These are phyloP conservation scores for Arachnopeziza araneosa DNA, from an alignment of 2,329 filamentous ascomycete genomes.

Conservation along the genomic window DNA sequence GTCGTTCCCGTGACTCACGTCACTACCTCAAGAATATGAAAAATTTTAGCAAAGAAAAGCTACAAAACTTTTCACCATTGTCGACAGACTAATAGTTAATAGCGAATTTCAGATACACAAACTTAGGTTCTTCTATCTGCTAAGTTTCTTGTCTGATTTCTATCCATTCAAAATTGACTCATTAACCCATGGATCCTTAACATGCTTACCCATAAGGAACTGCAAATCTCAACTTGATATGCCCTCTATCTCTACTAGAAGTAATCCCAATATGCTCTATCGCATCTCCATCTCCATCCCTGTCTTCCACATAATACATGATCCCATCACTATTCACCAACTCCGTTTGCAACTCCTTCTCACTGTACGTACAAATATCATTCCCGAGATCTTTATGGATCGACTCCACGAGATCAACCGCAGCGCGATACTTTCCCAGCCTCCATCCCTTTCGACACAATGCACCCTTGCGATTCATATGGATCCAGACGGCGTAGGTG, in stretches of 20 bases:
- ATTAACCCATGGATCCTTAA: too few species aligned
- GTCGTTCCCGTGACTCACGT: too few species aligned
- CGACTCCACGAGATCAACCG: constrained; percentile 1
- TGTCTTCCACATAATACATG: constrained; percentile 1
- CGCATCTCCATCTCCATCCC: neutral
- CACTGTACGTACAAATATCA: constrained; percentile 2
- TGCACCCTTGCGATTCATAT: neutral
- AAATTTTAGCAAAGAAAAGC: too few species aligned
- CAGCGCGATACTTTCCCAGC: constrained; percentile 3
- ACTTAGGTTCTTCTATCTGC: too few species aligned
- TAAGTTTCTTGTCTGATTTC: too few species aligned
- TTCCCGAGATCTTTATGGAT: neutral
- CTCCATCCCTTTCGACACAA: neutral
- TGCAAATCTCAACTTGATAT: neutral
- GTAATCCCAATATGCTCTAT: neutral
- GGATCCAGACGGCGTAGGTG: neutral
- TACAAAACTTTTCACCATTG: too few species aligned
- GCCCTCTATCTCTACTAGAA: neutral
- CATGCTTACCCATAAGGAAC: neutral
- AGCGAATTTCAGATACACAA: too few species aligned
- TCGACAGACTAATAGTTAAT: too few species aligned
- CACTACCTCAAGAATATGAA: too few species aligned
- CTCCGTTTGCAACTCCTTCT: neutral
- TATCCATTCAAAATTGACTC: too few species aligned
- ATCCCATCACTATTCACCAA: neutral